phyloP scores from a whole-genome alignment of 371 early-diverging fungal genomes.

The Mucor indicus region DNA sequence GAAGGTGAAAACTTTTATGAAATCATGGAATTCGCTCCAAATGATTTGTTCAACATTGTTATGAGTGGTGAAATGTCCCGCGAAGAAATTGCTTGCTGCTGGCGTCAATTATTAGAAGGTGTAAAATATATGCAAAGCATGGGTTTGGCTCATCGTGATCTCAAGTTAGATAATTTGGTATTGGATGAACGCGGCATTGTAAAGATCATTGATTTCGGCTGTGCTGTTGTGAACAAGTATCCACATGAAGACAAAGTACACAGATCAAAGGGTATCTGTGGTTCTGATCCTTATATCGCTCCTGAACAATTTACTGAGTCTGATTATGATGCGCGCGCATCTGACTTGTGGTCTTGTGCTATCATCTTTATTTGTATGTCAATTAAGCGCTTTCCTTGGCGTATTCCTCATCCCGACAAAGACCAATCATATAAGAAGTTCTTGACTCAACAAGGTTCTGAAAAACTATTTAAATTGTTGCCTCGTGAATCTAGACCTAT shows the following conservation, averaged over 20 bases:
- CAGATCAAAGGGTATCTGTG: slow-evolving; percentile 68
- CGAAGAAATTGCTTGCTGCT: slow-evolving; percentile 68
- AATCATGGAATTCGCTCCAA: slow-evolving; percentile 82
- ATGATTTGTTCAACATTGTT: slow-evolving; percentile 73
- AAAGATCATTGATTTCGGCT: slow-evolving; percentile 94
- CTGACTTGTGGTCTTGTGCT: slow-evolving; percentile 78
- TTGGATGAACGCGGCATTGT: slow-evolving; percentile 65
- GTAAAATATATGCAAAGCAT: slow-evolving; percentile 67
- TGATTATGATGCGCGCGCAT: slow-evolving; percentile 60
- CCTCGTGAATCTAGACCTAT: slow-evolving; percentile 47
- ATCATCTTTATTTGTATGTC: slow-evolving; percentile 77
- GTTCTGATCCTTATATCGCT: slow-evolving; percentile 88
- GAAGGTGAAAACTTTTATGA: slow-evolving; percentile 59
- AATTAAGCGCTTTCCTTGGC: slow-evolving; percentile 75
- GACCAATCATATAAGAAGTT: slow-evolving; percentile 46
- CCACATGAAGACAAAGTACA: slow-evolving; percentile 60
- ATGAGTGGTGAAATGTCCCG: slow-evolving; percentile 63
- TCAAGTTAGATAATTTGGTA: slow-evolving; percentile 86
- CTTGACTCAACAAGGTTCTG: slow-evolving; percentile 8
- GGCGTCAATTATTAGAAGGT: slow-evolving; percentile 71
- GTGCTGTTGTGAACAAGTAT: slow-evolving; percentile 70
- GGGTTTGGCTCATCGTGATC: slow-evolving; percentile 84
- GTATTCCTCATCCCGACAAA: slow-evolving; percentile 49
- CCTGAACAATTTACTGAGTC: slow-evolving; percentile 74
- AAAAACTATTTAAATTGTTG: slow-evolving; percentile 39